Base-by-base conservation (phyloP, 202 grass and related monocot species). In the Schoenoplectus triqueter region DNA sequence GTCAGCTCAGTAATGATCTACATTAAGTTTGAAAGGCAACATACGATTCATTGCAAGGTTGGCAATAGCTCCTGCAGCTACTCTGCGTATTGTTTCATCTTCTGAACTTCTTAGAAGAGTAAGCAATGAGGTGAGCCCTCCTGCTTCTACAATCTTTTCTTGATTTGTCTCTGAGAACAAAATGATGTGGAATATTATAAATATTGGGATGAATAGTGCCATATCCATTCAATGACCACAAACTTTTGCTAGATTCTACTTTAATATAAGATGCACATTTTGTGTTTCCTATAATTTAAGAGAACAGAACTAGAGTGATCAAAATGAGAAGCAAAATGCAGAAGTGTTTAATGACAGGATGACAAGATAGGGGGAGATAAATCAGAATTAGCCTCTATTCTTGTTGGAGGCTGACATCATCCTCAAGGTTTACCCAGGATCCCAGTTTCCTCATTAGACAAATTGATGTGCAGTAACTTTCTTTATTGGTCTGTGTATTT, bases 31-130 rank as follows among this genome's bases (percentile, higher is more conserved):
- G 59, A 80, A 84, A 63, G 46, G 18, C 4, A 69, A 83, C 87
- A 83, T 87, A 95, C 97, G 93, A 90, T 94, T 97, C 97, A 99
- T 99, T 89, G 97, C 97, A 86, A 99, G 97, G 80, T 99, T 99
- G 80, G 97, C 97, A 69, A 99, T 92, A 88, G 97, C 97, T 91
- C 97, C 97, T 84, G 97, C 97, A 51, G 97, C 93, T 72, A 99
- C 97, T 86, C 97, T 88, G 22, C 85, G 80, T 87, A 99, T 92
- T 63, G 92, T 97, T 91, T 99, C 97, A 84, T 99, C 89, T 84
- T 99, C 97, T 49, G 97, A 99, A 77, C 90, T 97, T 85, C 87
- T 99, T 77, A 99, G 92, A 81, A 99, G 90, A 88, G 80, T 86
- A 79, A 97, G 89, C 72, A 99, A 87, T 80, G 97, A 99, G 57